A percentile compares a stretch with the other conserved stretches of the same genome.
phyloP scores from a whole-genome alignment of 1,139 yeast genomes.

The Nakaseomyces uthaithaninus region DNA sequence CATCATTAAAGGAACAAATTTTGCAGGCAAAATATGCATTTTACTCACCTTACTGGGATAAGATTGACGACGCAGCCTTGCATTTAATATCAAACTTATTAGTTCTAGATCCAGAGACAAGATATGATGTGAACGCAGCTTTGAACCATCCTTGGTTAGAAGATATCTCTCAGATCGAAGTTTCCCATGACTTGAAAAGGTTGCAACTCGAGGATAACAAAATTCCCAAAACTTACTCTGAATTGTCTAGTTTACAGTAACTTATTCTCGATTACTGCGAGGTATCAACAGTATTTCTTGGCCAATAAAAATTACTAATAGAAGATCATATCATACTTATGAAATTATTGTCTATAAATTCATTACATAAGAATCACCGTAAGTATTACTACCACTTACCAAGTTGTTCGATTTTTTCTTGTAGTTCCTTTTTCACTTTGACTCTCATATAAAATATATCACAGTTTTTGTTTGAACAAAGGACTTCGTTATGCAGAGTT shows the following conservation, averaged over 20 bases:
- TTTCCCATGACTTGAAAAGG: slow-evolving; percentile 19
- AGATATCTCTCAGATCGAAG: slow-evolving; percentile 11
- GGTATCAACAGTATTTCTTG: too few species aligned
- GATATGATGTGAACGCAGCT: slow-evolving; percentile 47
- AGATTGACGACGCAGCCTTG: slow-evolving; percentile 52
- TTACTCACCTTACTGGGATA: slow-evolving; percentile 76
- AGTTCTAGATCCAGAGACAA: slow-evolving; percentile 46
- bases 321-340: too few species aligned
- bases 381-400: slow-evolving; percentile 43
- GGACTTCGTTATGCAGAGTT: slow-evolving; percentile 86
- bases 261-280: too few species aligned
- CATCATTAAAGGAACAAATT: slow-evolving; percentile 68
- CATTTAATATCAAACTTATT: slow-evolving; percentile 58
- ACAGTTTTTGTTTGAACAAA: slow-evolving; percentile 93
- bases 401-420: slow-evolving; percentile 59
- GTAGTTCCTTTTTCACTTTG: slow-evolving; percentile 83
- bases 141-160: slow-evolving; percentile 52
- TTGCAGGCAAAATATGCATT: slow-evolving; percentile 59
- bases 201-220: slow-evolving; percentile 20
- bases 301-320: too few species aligned
- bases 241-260: slow-evolving; percentile 20
- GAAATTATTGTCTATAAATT: background rate
- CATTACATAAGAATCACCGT: background rate
- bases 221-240: slow-evolving; percentile 31
- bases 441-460: slow-evolving; percentile 97